Evolutionary conservation across 208 protist species (phyloP), one percentile per base, ranked within the genome.

Genomic region (Wallacemonas collosoma): DNA sequence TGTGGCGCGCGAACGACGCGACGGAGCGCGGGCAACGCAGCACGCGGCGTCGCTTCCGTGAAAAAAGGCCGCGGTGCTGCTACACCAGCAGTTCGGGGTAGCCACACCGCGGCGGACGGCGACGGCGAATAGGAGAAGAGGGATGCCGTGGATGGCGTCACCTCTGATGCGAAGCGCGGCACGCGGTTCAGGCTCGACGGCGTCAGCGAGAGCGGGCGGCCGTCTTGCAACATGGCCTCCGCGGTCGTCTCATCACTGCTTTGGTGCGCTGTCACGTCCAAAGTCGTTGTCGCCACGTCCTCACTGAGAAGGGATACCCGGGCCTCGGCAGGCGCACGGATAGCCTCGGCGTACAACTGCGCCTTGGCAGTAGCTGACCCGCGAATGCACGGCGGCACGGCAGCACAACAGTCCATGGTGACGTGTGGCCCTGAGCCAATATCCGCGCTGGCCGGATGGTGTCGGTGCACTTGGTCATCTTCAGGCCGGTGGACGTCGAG

Each of bases 41-140:
- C 60, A 35, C 60, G 60, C 9, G 60, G 60, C 60, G 60, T 65
- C 41, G 60, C 60, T 48, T 65, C 60, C n/a, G 60, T 65, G 60
- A 65, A 65, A 1, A 65, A 65, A 15, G 60, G 60, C 12, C 43
- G 36, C 36, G 43, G 15, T 35, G 43, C 41, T 12, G 15, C 26
- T 26, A 26, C 26, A 26, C 26, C 26, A 26, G 26, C 26, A 26
- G 26, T 26, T 26, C 26, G 26, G 26, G 26, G 26, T 26, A 26
- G 26, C 26, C 26, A 0, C 26, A 26, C 26, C 0, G 26, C 47
- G 47, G 47, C 47, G 14, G 47, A 51, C 47, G 47, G 47, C 47
- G 47, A 8, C 47, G 47, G 47, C 47, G 47, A 0, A 26, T 26
- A 26, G 26, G 26, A 26, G 26, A 26, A 26, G 26, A 26, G 26